Evolutionary conservation across 2,329 filamentous ascomycete genomes (phyloP), one percentile per base, ranked within the genome.

Genomic region (Immersiporthe knoxdaviesiana): DNA sequence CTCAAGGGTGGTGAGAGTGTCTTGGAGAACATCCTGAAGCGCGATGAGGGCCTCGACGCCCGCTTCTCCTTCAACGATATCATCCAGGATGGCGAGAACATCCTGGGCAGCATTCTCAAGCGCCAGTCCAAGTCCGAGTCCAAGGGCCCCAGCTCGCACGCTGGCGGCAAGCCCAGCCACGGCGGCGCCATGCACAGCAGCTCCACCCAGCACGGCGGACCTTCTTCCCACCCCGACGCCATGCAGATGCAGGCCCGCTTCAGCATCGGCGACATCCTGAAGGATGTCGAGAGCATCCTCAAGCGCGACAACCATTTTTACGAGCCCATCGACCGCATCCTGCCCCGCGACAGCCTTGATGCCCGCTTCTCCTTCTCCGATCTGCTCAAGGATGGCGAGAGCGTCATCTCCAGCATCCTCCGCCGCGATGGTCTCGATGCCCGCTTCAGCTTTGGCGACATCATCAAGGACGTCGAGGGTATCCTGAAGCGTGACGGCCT

Each of bases 391-490:
- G 59, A 62, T 24, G 59, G 59, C 21, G 59, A 62, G 39, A 24
- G 39, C 32, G 16, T 62, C 0, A 5, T 62, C 24, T n/a, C 21
- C 35, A 62, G 59, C 24, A 8, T 62, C 16, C 59, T 62, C n/a
- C 12, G 37, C 2, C 59, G 59, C 32, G 59, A 62, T 7, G 59
- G 59, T 16, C 35, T 62, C 1, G 59, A 62, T 3, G 35, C 59
- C 37, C 59, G 59, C 32, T 62, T 62, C 59, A 62, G 59, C 59
- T 24, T 62, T n/a, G 59, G 59, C 39, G 59, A 62, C 24, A 62
- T 62, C 35, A 16, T 44, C 35, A 62, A 62, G 59, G 59, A 62
- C 12, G 59, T 62, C n/a, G 59, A 62, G 59, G 44, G 16, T 12
- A 18, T 62, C 39, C 59, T 62, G 32, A 62, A 62, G 59, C 59